These are phyloP conservation scores for Diaporthe vaccinii DNA, from an alignment of 2,329 filamentous ascomycete species.

Conservation along the genomic window DNA sequence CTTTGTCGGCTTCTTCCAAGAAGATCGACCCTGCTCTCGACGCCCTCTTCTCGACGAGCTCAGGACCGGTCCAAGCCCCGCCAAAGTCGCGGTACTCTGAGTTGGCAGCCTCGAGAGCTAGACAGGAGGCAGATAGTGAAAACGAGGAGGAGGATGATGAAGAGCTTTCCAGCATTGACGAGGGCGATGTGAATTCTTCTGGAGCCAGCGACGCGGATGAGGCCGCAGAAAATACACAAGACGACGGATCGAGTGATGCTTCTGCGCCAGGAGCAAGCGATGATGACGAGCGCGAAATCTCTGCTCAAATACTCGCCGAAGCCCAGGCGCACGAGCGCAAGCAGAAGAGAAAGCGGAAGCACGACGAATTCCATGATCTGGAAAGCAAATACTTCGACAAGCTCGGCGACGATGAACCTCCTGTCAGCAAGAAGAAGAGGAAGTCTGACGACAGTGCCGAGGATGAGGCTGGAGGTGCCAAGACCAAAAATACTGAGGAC, in stretches of 20 bases:
- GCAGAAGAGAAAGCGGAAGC: constrained; percentile 74
- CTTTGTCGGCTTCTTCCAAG: constrained; percentile 62
- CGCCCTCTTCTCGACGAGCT: constrained; percentile 80
- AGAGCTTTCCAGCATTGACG: constrained; percentile 46
- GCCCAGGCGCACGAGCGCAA: constrained; percentile 57
- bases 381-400: constrained; percentile 79
- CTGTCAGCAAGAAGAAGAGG: constrained; percentile 66
- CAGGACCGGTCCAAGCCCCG: constrained; percentile 68
- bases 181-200: constrained; percentile 43
- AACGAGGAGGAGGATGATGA: constrained; percentile 44
- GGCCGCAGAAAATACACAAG: constrained; percentile 54
- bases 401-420: constrained; percentile 69
- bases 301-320: constrained; percentile 52
- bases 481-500: constrained; percentile 52
- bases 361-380: constrained; percentile 76
- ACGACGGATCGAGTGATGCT: constrained; percentile 54
- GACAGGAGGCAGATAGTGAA: constrained; percentile 43
- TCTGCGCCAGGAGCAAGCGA: constrained; percentile 32
- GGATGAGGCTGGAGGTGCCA: constrained; percentile 63
- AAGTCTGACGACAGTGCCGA: constrained; percentile 53
- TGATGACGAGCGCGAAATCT: constrained; percentile 51
- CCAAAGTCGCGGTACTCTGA: constrained; percentile 60
- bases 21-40: constrained; percentile 77
- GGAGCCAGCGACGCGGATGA: constrained; percentile 61
- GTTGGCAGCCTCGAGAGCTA: constrained; percentile 50